Evolutionary conservation across 139 green algal species (phyloP).

Genomic region (Coelastrella sp.): DNA sequence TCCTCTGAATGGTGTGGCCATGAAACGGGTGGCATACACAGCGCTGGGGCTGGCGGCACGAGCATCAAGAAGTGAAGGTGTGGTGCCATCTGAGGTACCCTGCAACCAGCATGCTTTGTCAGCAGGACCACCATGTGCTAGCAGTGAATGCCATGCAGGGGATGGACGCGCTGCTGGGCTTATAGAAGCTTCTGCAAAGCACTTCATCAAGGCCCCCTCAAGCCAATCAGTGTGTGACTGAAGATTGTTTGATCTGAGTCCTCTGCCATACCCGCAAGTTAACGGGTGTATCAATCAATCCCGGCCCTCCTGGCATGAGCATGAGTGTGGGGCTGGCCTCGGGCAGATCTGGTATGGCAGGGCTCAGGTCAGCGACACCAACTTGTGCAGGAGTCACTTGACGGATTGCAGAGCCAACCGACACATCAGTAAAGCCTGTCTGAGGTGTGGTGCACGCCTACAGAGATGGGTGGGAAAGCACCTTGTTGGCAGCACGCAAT

Average conservation of each 20-base stretch:
- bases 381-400: not conserved
- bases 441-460: not conserved
- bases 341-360: slow-evolving; percentile 5
- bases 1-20: slow-evolving; percentile 26
- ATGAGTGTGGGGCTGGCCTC: slow-evolving; percentile 34
- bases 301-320: slow-evolving; percentile 16
- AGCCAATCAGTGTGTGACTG: too few species aligned
- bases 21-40: slow-evolving; percentile 36
- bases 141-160: too few species aligned
- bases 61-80: slow-evolving; percentile 42
- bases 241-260: too few species aligned
- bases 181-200: too few species aligned
- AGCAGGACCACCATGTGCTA: too few species aligned
- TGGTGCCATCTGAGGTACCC: slow-evolving; percentile 17
- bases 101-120: not conserved
- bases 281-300: not conserved
- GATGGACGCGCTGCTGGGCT: too few species aligned
- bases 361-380: slow-evolving; percentile 2
- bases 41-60: slow-evolving; percentile 35
- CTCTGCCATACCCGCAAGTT: not conserved
- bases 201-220: too few species aligned
- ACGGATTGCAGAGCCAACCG: slow-evolving; percentile 35
- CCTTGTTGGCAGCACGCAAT: too few species aligned
- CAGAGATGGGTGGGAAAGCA: too few species aligned
- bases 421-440: not conserved